Base-by-base conservation (phyloP, 208 protist species). In the Crithidia brevicula region DNA sequence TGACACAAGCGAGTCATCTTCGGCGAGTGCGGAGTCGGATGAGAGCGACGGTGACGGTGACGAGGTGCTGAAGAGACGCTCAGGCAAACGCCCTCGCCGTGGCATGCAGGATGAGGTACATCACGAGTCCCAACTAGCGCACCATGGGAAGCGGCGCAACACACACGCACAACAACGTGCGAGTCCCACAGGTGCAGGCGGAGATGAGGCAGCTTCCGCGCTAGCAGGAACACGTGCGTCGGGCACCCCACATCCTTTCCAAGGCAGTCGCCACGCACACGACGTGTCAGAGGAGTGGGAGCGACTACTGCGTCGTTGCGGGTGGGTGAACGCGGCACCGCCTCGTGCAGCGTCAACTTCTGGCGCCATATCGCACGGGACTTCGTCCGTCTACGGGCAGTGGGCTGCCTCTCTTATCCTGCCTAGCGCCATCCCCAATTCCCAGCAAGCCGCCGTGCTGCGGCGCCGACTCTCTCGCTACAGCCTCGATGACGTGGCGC, bases 251-350 rank as follows among this genome's bases (percentile, higher is more conserved):
- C 36, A 7, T 34, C 25, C 61, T 3, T 57, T 50, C 3, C 47
- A 68, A 1, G 70, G 70, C 7, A 69, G 61, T 33, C 70, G 70
- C 4, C 70, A 69, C 27, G 60, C 70, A 4, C 42, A 57, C 31
- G 61, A 69, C 16, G 61, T 61, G 28, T 60, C 70, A 11, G 70
- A 63, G 70, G 70, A 62, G 54, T 75, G 70, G 70, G 33, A 65
- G 22, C 38, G 34, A 53, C 54, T 75, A 46, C 46, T 75, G 45
- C 42, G 61, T 11, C 70, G 70, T 3, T 69, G 70, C 15, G 60
- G 70, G 27, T 75, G 70, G 70, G 70, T 64, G 45, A 69, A 68
- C 38, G 70, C 70, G 1, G 61, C 61, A 4, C 61, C 70, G 11
- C 70, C 70, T 2, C 31, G 34, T 23, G 10, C 27, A 4, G 8